phyloP scores from a whole-genome alignment of 768 basidiomycete species.

The Baorangia bicolor region DNA sequence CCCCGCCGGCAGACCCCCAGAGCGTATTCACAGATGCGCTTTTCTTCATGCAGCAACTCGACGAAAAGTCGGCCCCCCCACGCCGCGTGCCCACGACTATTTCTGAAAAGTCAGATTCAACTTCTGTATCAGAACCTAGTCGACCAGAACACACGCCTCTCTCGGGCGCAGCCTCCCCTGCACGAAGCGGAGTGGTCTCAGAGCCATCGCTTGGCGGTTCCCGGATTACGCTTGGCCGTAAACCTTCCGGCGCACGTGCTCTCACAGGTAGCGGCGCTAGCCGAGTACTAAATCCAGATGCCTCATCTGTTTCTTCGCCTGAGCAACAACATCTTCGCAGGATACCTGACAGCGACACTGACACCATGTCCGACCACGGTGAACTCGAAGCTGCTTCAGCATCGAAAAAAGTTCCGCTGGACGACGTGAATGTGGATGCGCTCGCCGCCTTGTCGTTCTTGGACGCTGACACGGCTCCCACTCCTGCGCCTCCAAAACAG shows the following conservation, averaged over 20 bases:
- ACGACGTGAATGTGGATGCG: constrained; percentile 64
- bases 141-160: constrained; percentile 11
- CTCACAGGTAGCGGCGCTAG: constrained; percentile 33
- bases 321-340: constrained; percentile 30
- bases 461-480: constrained; percentile 38
- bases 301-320: constrained; percentile 39
- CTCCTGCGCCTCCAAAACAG: constrained; percentile 20
- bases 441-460: constrained; percentile 79
- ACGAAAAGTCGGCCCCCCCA: constrained; percentile 31
- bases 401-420: constrained; percentile 27
- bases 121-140: constrained; percentile 33
- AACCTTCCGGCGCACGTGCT: constrained; percentile 84
- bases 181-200: constrained; percentile 26
- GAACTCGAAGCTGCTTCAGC: constrained; percentile 3
- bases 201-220: constrained; percentile 38
- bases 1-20: constrained; percentile 25
- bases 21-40: constrained; percentile 55
- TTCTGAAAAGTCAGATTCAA: constrained; percentile 40
- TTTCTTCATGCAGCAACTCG: constrained; percentile 66
- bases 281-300: constrained; percentile 39
- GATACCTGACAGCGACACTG: constrained; percentile 27
- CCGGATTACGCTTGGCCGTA: constrained; percentile 51
- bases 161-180: constrained; percentile 25
- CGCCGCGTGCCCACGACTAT: constrained; percentile 48
- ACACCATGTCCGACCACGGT: constrained; percentile 34